Conservation (phyloP, 257 asterid species). For the Przewalskia tangutica region DNA sequence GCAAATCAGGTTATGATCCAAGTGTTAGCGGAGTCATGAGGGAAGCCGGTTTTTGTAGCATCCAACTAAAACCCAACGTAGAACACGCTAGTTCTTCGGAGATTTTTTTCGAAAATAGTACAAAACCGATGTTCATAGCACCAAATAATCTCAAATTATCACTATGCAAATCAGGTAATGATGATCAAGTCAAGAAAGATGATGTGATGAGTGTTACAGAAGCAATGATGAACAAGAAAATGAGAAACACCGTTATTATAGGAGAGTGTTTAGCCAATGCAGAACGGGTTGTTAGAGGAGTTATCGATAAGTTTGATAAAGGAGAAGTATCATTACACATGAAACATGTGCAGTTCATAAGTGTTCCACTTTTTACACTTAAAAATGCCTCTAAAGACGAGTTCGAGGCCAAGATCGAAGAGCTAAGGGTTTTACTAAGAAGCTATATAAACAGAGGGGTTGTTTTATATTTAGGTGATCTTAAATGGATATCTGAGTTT, state of each 20-base stretch:
- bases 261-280: constrained; percentile 36
- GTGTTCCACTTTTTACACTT: constrained; percentile 64
- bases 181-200: constrained; percentile 16
- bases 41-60: constrained; percentile 70
- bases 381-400: constrained; percentile 45
- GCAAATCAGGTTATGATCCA: constrained; percentile 45
- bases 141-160: neutral
- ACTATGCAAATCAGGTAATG: constrained; percentile 1
- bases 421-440: constrained; percentile 56
- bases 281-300: constrained; percentile 46
- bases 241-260: constrained; percentile 45
- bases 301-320: constrained; percentile 53
- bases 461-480: constrained; percentile 72
- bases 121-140: neutral
- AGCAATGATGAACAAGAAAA: constrained; percentile 48
- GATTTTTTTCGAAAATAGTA: constrained; percentile 6
- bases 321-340: constrained; percentile 45
- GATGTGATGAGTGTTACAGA: constrained; percentile 48
- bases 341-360: constrained; percentile 59
- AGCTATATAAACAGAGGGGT: constrained; percentile 49
- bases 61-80: constrained; percentile 57
- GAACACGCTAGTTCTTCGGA: constrained; percentile 37
- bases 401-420: constrained; percentile 51
- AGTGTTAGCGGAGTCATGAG: constrained; percentile 83
- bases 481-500: constrained; percentile 64